A percentile compares a stretch with the other conserved stretches of the same genome.
These are phyloP conservation scores for Intubia oerlemansii DNA, from an alignment of 2,329 filamentous ascomycete genomes.

Conservation along the genomic window DNA sequence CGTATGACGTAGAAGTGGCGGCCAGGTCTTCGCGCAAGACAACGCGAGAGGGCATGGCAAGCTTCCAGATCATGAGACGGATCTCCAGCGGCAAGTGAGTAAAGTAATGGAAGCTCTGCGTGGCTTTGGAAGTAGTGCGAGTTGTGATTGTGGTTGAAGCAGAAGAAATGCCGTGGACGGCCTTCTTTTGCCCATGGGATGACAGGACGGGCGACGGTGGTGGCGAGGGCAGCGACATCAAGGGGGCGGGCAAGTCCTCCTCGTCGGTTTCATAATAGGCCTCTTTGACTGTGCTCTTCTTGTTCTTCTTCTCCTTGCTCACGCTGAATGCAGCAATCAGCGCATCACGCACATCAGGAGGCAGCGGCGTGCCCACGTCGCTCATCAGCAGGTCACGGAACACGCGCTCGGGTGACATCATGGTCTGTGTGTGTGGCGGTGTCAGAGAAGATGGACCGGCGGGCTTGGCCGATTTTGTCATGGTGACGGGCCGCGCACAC, in stretches of 20 bases:
- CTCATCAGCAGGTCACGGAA: conserved; percentile 7
- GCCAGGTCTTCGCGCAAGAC: conserved; percentile 5
- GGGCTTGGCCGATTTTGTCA: too few relatives aligned
- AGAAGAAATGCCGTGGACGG: too few relatives aligned
- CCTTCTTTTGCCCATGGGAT: neutral
- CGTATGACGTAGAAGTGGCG: neutral
- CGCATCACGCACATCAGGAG: conserved; percentile 3
- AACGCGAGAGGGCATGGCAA: conserved; percentile 6
- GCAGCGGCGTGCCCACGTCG: conserved; percentile 4
- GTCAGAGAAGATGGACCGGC: too few relatives aligned
- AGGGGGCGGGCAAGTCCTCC: too few relatives aligned
- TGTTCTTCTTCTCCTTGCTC: too few relatives aligned
- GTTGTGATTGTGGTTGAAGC: too few relatives aligned
- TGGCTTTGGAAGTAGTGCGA: too few relatives aligned
- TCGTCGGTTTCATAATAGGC: too few relatives aligned
- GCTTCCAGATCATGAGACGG: conserved; percentile 7
- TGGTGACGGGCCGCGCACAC: conserved; percentile 1
- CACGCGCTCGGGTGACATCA: conserved; percentile 5
- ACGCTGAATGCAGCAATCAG: conserved; percentile 5
- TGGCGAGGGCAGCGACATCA: too few relatives aligned
- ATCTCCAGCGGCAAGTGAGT: conserved; percentile 5
- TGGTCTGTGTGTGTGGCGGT: neutral
- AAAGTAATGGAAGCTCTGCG: conserved; percentile 5
- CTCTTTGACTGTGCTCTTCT: too few relatives aligned
- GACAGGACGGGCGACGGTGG: too few relatives aligned